phyloP scores from a whole-genome alignment of 2,329 filamentous ascomycete genomes.

The Pseudogymnoascus sp. region DNA sequence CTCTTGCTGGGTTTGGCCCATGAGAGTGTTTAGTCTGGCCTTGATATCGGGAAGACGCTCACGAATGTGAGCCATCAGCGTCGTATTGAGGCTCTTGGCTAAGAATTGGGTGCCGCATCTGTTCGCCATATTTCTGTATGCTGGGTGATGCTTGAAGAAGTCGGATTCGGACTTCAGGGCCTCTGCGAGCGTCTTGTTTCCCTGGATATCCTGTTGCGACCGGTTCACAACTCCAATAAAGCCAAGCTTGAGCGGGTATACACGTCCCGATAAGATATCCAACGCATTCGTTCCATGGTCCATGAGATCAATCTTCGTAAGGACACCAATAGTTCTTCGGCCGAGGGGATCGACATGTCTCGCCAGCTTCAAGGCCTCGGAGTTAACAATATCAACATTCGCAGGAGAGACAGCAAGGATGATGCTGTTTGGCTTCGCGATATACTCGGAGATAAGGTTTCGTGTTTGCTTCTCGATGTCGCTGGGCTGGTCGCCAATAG shows the following conservation, averaged over 20 bases:
- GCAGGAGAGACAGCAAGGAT: constrained; percentile 93
- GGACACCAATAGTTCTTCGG: constrained; percentile 87
- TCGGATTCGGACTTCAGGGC: constrained; percentile 83
- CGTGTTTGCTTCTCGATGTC: constrained; percentile 99
- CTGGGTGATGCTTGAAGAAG: constrained; percentile 95
- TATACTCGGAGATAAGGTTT: constrained; percentile 94
- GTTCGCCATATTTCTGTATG: constrained; percentile 90
- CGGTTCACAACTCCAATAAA: constrained; percentile 98
- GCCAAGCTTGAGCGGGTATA: constrained; percentile 92
- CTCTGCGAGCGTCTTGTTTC: constrained; percentile 88
- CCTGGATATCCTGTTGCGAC: constrained; percentile 96
- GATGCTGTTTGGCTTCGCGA: constrained; percentile 97
- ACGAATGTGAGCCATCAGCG: constrained; percentile 91
- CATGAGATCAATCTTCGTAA: constrained; percentile 97
- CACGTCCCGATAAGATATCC: constrained; percentile 92
- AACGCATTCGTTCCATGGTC: constrained; percentile 97
- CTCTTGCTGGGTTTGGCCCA: constrained; percentile 99
- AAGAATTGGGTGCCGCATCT: constrained; percentile 91
- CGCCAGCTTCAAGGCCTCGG: constrained; percentile 91
- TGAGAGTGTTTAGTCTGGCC: constrained; percentile 90
- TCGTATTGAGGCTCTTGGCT: constrained; percentile 89
- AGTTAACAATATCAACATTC: constrained; percentile 97
- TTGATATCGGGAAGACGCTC: constrained; percentile 97
- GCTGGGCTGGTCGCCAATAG: constrained; percentile 92
- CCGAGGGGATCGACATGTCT: constrained; percentile 94